A percentile compares a stretch with the other conserved stretches of the same genome.
These are phyloP conservation scores for Bryoerythrophyllum caledonicum DNA, from an alignment of 225 moss, liverwort and hornwort genomes.

Conservation along the genomic window DNA sequence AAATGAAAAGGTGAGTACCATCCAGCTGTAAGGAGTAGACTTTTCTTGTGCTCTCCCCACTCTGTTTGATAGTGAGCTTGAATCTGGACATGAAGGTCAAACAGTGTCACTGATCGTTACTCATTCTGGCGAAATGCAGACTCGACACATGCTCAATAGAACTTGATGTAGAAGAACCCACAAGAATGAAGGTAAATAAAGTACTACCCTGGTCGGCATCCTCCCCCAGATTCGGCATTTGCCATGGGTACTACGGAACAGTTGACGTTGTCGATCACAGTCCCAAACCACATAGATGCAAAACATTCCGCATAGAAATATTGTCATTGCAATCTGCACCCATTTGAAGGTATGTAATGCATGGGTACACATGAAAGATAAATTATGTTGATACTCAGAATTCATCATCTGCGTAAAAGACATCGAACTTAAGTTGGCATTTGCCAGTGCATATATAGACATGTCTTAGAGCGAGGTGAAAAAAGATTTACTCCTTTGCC, in stretches of 20 bases:
- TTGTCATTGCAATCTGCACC: constrained; percentile 50
- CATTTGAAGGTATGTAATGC: not conserved
- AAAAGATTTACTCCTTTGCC: constrained; percentile 57
- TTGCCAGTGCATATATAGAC: not conserved
- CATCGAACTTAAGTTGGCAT: not conserved
- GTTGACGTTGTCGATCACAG: constrained; percentile 62
- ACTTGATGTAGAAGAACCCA: not conserved
- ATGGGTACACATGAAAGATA: constrained; percentile 9
- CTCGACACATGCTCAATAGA: not conserved
- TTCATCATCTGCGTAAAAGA: not conserved
- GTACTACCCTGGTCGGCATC: constrained; percentile 50
- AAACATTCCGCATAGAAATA: constrained; percentile 47
- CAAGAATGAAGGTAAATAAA: not conserved
- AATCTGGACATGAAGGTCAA: constrained; percentile 38
- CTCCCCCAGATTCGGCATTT: constrained; percentile 70
- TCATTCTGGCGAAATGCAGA: not conserved
- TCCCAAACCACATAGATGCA: constrained; percentile 68
- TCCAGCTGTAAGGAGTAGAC: constrained; percentile 60
- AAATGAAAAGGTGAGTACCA: constrained; percentile 32
- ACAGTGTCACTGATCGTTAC: constrained; percentile 3
- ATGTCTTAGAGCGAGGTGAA: constrained; percentile 6
- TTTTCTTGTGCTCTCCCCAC: constrained; percentile 67
- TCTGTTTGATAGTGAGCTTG: constrained; percentile 67
- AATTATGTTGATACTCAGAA: constrained; percentile 4
- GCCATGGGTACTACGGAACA: constrained; percentile 59